phyloP scores from a whole-genome alignment of 2,329 filamentous ascomycete species.

The Sordariomycetes sp. region DNA sequence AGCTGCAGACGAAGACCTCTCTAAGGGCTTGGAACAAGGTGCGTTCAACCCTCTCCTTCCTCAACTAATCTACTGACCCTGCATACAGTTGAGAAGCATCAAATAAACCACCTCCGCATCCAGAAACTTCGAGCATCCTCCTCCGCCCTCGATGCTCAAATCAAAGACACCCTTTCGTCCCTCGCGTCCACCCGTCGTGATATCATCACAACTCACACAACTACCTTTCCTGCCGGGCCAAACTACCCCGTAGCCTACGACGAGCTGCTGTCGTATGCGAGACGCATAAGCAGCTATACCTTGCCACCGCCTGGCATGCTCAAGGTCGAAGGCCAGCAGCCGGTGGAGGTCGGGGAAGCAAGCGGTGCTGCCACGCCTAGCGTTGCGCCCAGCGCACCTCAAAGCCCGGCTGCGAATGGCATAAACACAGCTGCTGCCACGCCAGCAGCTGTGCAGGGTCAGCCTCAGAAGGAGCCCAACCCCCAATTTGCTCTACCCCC shows the following conservation, averaged over 20 bases:
- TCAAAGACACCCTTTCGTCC: constrained; percentile 60
- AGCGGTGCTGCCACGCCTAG: constrained; percentile 8
- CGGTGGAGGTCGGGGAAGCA: background rate
- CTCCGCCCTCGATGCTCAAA: constrained; percentile 58
- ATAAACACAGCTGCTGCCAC: constrained; percentile 9
- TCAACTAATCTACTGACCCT: background rate
- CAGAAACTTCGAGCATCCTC: constrained; percentile 59
- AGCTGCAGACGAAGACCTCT: constrained; percentile 59
- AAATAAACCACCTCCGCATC: constrained; percentile 64
- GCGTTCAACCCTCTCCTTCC: constrained; percentile 7
- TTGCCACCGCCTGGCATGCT: constrained; percentile 53
- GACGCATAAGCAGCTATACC: constrained; percentile 72
- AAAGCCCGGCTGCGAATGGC: constrained; percentile 24
- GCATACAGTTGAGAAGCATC: constrained; percentile 57
- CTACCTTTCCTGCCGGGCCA: constrained; percentile 39
- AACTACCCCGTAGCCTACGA: constrained; percentile 55
- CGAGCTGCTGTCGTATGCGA: constrained; percentile 69
- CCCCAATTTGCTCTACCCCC: constrained; percentile 36
- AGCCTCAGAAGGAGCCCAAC: too few species aligned
- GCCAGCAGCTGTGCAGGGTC: constrained; percentile 10
- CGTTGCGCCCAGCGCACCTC: constrained; percentile 11
- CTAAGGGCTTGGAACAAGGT: constrained; percentile 57
- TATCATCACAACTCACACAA: constrained; percentile 54
- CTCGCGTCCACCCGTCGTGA: constrained; percentile 67
- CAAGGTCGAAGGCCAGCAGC: constrained; percentile 16